Base-by-base conservation (phyloP, 164 flowering plant species). In the Umbilicus rupestris region DNA sequence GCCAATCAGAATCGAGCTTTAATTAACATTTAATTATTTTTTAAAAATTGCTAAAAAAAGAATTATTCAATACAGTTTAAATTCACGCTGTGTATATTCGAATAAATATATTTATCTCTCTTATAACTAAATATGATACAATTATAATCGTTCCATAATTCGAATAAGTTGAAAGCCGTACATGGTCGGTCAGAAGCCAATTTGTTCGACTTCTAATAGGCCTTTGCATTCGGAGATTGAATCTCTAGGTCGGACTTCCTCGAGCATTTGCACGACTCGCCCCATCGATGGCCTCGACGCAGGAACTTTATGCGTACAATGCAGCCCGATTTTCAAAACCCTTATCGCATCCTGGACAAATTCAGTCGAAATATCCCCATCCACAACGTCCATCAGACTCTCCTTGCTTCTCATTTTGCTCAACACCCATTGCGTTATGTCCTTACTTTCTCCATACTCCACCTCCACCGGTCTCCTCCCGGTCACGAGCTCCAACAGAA, bases 401-500 rank as follows among this genome's bases (percentile, higher is more conserved):
- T 55, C 60, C 9, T 3, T 55, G 29, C 30, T 22, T 22, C 60
- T 24, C 3, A 55, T 29, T 20, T 55, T 55, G 30, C 12, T 55
- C 30, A 22, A 15, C 9, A 55, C 30, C 60, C 60, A 55, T 24
- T 22, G 26, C 60, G 22, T 29, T 7, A 55, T 9, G 9, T 55
- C 29, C 60, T 55, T 55, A 29, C 3, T 55, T 29, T 55, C 30
- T n/a, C 60, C 60, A n/a, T 12, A 55, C 30, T 55, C 60, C 0
- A 29, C 30, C 26, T 55, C 60, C 60, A 29, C 15, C 30, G 60
- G 60, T 55, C 60, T 55, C 26, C 30, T 55, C 2, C 60, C 60
- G 1, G 60, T 55, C 26, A 55, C 60, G n/a, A 55, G 30, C 60
- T 55, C 60, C 60, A 55, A 22, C 60, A 55, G 30, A 29, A 55